phyloP scores from a whole-genome alignment of 352 stramenopile genomes.

The Peronosclerospora sorghi region DNA sequence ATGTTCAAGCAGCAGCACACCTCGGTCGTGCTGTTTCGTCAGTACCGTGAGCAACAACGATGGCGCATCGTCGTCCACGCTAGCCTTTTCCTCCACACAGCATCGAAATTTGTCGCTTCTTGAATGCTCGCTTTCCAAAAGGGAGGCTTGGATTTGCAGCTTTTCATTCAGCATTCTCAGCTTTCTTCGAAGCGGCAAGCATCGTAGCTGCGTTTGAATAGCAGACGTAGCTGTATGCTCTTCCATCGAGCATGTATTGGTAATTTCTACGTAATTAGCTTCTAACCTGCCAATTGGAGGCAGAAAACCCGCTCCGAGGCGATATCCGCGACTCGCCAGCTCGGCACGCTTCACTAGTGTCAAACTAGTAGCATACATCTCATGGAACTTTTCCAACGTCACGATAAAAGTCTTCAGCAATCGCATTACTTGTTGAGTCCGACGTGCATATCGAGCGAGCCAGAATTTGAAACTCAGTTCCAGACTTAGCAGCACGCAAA shows the following conservation, averaged over 20 bases:
- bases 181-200: slow-evolving; percentile 23
- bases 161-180: slow-evolving; percentile 40
- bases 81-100: not conserved
- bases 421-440: slow-evolving; percentile 2
- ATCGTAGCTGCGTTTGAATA: slow-evolving; percentile 21
- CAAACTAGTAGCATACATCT: slow-evolving; percentile 23
- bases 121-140: not conserved
- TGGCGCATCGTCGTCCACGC: slow-evolving; percentile 14
- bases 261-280: not conserved
- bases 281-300: slow-evolving; percentile 50
- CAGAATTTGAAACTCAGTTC: slow-evolving; percentile 9
- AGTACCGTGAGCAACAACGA: slow-evolving; percentile 51
- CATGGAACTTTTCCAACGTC: slow-evolving; percentile 10
- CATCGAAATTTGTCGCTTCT: not conserved
- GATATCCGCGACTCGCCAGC: slow-evolving; percentile 38
- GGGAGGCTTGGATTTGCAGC: slow-evolving; percentile 11
- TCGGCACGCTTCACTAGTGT: slow-evolving; percentile 50
- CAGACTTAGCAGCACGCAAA: slow-evolving; percentile 1
- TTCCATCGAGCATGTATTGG: not conserved
- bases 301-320: slow-evolving; percentile 28
- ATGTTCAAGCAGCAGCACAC: slow-evolving; percentile 28
- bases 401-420: slow-evolving; percentile 5
- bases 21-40: slow-evolving; percentile 30
- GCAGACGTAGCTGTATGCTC: not conserved
- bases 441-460: slow-evolving; percentile 8